Evolutionary conservation across 148 eudicot species (phyloP).

Genomic region (Drosera capensis): DNA sequence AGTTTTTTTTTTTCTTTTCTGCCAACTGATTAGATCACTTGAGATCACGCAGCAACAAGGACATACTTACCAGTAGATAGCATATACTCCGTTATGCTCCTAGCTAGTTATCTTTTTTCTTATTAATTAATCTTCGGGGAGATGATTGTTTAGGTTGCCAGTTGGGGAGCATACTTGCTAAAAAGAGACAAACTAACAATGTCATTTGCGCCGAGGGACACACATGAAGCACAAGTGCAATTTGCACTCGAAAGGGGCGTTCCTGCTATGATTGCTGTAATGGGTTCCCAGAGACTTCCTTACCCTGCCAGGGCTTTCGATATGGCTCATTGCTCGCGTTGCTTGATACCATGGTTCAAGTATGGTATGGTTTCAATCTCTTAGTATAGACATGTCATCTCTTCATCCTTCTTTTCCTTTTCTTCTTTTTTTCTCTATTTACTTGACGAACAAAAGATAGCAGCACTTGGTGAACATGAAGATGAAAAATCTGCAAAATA

Average conservation of each 20-base stretch:
- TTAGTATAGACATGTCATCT: neutral
- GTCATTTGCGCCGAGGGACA: constrained; percentile 67
- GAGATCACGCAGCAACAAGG: no score
- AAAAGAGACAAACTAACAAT: constrained; percentile 45
- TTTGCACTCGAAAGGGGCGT: constrained; percentile 69
- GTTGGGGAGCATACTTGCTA: constrained; percentile 65
- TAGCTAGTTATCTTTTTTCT: neutral
- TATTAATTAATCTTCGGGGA: no score
- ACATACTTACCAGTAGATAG: neutral
- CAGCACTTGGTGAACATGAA: no score
- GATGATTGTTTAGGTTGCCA: constrained; percentile 38
- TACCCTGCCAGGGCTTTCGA: constrained; percentile 50
- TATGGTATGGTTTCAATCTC: constrained; percentile 26
- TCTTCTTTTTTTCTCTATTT: neutral
- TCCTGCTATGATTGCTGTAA: constrained; percentile 64
- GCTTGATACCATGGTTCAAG: constrained; percentile 48
- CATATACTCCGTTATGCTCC: neutral
- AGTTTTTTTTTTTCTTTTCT: neutral
- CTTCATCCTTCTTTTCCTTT: neutral
- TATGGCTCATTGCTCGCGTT: constrained; percentile 59
- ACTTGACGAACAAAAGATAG: no score
- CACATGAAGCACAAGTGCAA: constrained; percentile 68
- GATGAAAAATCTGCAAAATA: no score
- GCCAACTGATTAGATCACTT: no score
- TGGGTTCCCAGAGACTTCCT: constrained; percentile 49